Evolutionary conservation across 306 rosid genomes (phyloP), one percentile per base, ranked within the genome.

Genomic region (Ziziphus jujuba): DNA sequence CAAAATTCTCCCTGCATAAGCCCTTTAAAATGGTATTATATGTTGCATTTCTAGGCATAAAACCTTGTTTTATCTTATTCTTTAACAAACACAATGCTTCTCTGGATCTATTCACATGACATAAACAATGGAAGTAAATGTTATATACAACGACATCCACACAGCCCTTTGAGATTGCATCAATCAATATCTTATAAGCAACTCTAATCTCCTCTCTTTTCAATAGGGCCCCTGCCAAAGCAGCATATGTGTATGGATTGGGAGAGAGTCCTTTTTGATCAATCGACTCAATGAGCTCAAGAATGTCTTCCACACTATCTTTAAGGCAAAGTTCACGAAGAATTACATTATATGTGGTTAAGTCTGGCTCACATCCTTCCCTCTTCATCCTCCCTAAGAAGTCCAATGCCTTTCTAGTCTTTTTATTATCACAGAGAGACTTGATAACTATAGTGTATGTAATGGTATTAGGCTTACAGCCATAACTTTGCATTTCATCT

Each of bases 391-490:
- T 65, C 43, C 31, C 44, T n/a, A 79, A 67, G 63, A 54, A 34
- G 22, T 75, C 63, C n/a, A 79, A 68, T 3, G 87, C 84, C 51
- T 69, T 74, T 23, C 45, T 74, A 69, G 70, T 72, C 70, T 72
- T 75, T 40, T 81, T 72, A 68, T 52, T 55, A 43, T 76, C 79
- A 61, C 87, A 82, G 36, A 82, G 69, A 69, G 56, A 82, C 57
- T 82, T 82, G 71, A 82, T 79, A n/a, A 83, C 6, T 33, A 76
- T 56, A 9, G 84, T 79, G 65, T 72, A 83, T 40, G 87, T 83
- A 56, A 67, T 61, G 35, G 62, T 75, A 70, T 76, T 83, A 31
- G 77, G 77, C 75, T 56, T 79, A 58, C 62, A 75, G 38, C 84
- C 82, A 69, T 65, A 76, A 76, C 59, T 65, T 63, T 71, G 61